phyloP scores from a whole-genome alignment of 768 basidiomycete genomes.

The Butyriboletus loyo region DNA sequence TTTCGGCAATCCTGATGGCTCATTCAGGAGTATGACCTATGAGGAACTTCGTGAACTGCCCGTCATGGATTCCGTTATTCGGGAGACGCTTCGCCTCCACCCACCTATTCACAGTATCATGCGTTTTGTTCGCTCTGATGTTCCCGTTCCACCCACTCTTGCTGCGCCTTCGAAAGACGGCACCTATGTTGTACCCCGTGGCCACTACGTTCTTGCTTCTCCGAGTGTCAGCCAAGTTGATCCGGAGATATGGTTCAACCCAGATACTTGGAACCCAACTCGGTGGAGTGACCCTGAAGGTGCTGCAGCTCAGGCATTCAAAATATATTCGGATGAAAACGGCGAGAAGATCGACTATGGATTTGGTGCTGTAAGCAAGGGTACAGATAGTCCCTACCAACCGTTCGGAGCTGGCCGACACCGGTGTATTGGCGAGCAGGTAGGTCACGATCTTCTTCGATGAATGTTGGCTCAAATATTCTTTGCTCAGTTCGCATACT shows the following conservation, averaged over 20 bases:
- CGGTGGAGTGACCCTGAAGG: conserved; percentile 88
- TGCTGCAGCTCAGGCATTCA: conserved; percentile 74
- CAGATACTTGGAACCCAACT: conserved; percentile 69
- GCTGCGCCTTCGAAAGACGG: conserved; percentile 71
- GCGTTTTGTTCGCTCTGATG: conserved; percentile 86
- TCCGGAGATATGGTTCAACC: conserved; percentile 73
- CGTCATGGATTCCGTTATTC: conserved; percentile 83
- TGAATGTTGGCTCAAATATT: conserved; percentile 2
- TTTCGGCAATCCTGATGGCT: conserved; percentile 79
- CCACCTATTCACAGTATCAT: conserved; percentile 96
- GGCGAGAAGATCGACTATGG: conserved; percentile 96
- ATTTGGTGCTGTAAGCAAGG: conserved; percentile 93
- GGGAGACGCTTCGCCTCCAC: conserved; percentile 90
- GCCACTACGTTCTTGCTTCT: conserved; percentile 84
- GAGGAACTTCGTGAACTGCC: conserved; percentile 85
- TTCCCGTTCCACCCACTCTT: conserved; percentile 77
- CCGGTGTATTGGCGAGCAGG: conserved; percentile 91
- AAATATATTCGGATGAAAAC: conserved; percentile 66
- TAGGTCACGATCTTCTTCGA: conserved; percentile 25
- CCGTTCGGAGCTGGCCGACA: conserved; percentile 98
- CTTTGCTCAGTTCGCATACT: conserved; percentile 75
- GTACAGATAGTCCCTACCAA: conserved; percentile 93
- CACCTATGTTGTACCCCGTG: conserved; percentile 84
- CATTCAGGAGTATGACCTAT: conserved; percentile 74
- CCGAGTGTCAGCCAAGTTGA: conserved; percentile 89